phyloP scores from a whole-genome alignment of 2,329 filamentous ascomycete species.

The Penicillium palitans region DNA sequence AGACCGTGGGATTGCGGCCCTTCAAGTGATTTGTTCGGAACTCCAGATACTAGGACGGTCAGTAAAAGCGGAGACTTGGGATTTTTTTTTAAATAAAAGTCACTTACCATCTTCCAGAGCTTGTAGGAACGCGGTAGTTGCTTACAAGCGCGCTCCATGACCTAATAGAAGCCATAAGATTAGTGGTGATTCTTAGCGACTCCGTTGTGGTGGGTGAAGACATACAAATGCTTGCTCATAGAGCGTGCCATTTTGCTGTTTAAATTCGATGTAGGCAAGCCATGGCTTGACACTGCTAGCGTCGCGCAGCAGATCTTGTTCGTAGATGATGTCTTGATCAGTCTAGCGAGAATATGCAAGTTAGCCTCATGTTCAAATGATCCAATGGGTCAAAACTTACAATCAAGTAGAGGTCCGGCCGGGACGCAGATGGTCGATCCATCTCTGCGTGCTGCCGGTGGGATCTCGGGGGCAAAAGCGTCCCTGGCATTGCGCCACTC shows the following conservation, averaged over 20 bases:
- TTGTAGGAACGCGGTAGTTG: slow-evolving; percentile 95
- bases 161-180: slow-evolving; percentile 34
- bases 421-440: slow-evolving; percentile 43
- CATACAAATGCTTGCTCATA: slow-evolving; percentile 78
- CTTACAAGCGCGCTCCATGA: slow-evolving; percentile 86
- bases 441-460: slow-evolving; percentile 46
- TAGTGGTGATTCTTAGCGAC: slow-evolving; percentile 1
- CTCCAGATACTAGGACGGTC: slow-evolving; percentile 68
- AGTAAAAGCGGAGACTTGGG: slow-evolving; percentile 14
- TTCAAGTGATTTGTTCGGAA: slow-evolving; percentile 79
- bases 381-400: slow-evolving; percentile 33
- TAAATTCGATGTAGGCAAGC: slow-evolving; percentile 91
- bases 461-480: slow-evolving; percentile 49
- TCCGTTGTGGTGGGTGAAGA: not conserved
- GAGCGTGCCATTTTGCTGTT: slow-evolving; percentile 78
- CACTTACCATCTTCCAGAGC: slow-evolving; percentile 83
- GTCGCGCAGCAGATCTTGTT: slow-evolving; percentile 90
- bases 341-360: slow-evolving; percentile 54
- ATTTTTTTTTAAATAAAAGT: too few species aligned
- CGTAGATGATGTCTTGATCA: slow-evolving; percentile 91
- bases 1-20: slow-evolving; percentile 78
- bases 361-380: slow-evolving; percentile 30
- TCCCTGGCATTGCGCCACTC: slow-evolving; percentile 53
- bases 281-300: slow-evolving; percentile 86
- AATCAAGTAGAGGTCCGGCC: slow-evolving; percentile 49